phyloP scores from a whole-genome alignment of 2,329 filamentous ascomycete species.

The Cercospora berteroae region DNA sequence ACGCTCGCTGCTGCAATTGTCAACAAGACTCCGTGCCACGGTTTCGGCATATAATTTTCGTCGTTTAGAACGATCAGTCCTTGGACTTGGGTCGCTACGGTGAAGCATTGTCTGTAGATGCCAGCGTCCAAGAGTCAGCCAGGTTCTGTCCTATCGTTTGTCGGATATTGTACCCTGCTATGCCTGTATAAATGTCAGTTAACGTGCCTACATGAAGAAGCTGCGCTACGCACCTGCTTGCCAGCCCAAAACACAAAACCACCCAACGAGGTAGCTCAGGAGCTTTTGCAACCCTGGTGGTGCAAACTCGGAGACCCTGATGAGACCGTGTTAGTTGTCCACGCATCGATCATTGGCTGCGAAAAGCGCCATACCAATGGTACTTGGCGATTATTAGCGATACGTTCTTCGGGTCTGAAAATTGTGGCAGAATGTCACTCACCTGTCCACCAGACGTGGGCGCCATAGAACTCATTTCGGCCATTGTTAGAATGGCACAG shows the following conservation, averaged over 20 bases:
- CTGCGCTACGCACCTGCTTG: conserved; percentile 30
- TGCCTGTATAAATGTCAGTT: conserved; percentile 5
- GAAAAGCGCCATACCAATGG: conserved; percentile 23
- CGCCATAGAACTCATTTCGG: conserved; percentile 30
- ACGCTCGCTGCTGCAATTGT: conserved; percentile 29
- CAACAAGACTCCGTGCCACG: conserved; percentile 49
- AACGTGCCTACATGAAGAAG: neutral
- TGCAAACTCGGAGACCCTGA: conserved; percentile 42
- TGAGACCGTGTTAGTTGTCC: neutral
- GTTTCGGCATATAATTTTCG: conserved; percentile 41
- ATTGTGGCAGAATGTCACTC: neutral
- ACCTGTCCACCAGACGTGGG: conserved; percentile 39
- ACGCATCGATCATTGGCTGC: neutral
- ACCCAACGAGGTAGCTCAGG: conserved; percentile 45
- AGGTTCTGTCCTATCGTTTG: too few species aligned
- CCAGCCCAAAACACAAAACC: conserved; percentile 45
- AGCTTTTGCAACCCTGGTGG: conserved; percentile 43
- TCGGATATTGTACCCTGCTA: conserved; percentile 34
- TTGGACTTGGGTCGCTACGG: conserved; percentile 48
- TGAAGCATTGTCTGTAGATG: conserved; percentile 38
- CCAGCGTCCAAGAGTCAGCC: neutral
- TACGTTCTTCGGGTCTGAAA: neutral
- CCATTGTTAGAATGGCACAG: conserved; percentile 27
- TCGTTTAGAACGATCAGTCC: conserved; percentile 47
- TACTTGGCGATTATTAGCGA: conserved; percentile 10